Conservation (phyloP, 164 flowering plant genomes). For the Piper betle region DNA sequence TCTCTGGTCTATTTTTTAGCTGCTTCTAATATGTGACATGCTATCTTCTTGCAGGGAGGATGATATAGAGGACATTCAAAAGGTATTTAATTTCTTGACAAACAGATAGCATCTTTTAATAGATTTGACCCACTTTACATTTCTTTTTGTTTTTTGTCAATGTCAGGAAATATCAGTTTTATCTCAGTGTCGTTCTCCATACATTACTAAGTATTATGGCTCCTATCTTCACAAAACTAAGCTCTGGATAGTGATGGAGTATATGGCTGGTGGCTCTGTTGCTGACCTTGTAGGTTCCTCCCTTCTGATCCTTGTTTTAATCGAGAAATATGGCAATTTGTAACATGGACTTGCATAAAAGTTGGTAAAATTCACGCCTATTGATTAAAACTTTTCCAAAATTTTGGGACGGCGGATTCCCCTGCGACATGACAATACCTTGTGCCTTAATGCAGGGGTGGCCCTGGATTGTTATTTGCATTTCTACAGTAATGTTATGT, state of each 20-base stretch:
- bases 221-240: conserved; percentile 90
- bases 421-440: too few relatives aligned
- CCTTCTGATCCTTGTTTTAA: background rate
- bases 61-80: conserved; percentile 97
- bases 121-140: background rate
- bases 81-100: conserved; percentile 36
- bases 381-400: too few relatives aligned
- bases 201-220: conserved; percentile 93
- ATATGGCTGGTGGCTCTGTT: conserved; percentile 99
- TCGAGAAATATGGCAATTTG: background rate
- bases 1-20: background rate
- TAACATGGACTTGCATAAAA: too few relatives aligned
- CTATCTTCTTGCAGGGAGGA: conserved; percentile 58
- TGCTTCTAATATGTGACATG: conserved; percentile 1
- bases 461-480: too few relatives aligned
- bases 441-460: too few relatives aligned
- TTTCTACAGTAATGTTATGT: too few relatives aligned
- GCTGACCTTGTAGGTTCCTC: conserved; percentile 68
- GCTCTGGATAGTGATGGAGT: conserved; percentile 97
- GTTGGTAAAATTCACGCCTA: too few relatives aligned
- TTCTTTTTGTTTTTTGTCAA: conserved; percentile 6
- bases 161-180: conserved; percentile 93
- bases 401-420: too few relatives aligned
- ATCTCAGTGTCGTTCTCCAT: conserved; percentile 82
- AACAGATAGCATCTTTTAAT: background rate